Percentiles rank a stretch among this genome's conserved stretches.
These are phyloP conservation scores for Cladobotryum protrusum DNA, from an alignment of 2,329 filamentous ascomycete genomes.

Conservation along the genomic window DNA sequence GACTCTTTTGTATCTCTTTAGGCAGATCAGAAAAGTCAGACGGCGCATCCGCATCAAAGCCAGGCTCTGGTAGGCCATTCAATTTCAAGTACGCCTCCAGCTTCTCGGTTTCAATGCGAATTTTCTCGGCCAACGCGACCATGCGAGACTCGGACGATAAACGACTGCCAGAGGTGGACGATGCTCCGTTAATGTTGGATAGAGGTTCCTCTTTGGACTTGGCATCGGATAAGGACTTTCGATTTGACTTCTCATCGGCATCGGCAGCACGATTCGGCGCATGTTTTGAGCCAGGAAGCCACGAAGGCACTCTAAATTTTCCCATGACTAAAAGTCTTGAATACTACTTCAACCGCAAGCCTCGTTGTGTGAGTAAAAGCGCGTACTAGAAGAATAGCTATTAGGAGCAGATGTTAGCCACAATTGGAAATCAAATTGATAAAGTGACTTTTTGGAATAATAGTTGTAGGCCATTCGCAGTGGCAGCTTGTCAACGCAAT, in stretches of 20 bases:
- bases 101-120: slow-evolving; percentile 42
- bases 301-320: slow-evolving; percentile 30
- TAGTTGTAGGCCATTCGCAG: too few relatives aligned
- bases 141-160: slow-evolving; percentile 31
- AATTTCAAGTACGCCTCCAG: slow-evolving; percentile 41
- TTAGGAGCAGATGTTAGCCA: too few relatives aligned
- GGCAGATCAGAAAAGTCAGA: slow-evolving; percentile 43
- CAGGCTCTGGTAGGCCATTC: slow-evolving; percentile 35
- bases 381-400: too few relatives aligned
- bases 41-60: slow-evolving; percentile 39
- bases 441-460: too few relatives aligned
- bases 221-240: slow-evolving; percentile 25
- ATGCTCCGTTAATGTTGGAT: background rate
- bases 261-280: slow-evolving; percentile 15
- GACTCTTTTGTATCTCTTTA: slow-evolving; percentile 37
- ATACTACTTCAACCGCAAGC: too few relatives aligned
- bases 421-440: too few relatives aligned
- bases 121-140: slow-evolving; percentile 40
- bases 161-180: background rate
- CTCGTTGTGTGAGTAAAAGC: too few relatives aligned
- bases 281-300: slow-evolving; percentile 23
- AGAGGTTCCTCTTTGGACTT: slow-evolving; percentile 16
- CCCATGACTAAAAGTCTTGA: slow-evolving; percentile 22
- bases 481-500: too few relatives aligned
- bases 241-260: slow-evolving; percentile 29